Percentiles rank a stretch among this genome's conserved stretches.
phyloP scores from a whole-genome alignment of 2,329 filamentous ascomycete genomes.

The Aureobasidium mangrovei region DNA sequence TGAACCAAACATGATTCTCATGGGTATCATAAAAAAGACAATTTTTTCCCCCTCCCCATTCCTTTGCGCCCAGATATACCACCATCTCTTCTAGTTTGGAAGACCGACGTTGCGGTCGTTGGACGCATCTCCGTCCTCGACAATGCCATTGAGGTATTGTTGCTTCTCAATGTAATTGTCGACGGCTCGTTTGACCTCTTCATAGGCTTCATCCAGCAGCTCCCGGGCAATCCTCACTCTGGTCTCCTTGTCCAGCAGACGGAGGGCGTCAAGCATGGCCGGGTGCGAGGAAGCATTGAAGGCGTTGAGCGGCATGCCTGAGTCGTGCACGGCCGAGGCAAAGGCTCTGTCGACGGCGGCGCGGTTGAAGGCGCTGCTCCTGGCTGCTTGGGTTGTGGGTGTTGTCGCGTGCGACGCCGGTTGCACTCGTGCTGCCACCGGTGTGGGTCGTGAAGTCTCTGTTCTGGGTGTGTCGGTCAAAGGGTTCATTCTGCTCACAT shows the following conservation, averaged over 20 bases:
- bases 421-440: not conserved
- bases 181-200: conserved; percentile 8
- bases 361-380: not conserved
- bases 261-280: not conserved
- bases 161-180: conserved; percentile 12
- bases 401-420: not conserved
- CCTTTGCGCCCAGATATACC: not conserved
- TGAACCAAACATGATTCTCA: not conserved
- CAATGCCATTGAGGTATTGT: conserved; percentile 3
- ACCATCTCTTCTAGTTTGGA: not conserved
- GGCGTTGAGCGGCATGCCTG: not conserved
- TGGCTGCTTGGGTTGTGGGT: not conserved
- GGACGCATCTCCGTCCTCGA: not conserved
- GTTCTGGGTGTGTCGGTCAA: not conserved
- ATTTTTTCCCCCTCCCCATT: not conserved
- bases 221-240: conserved; percentile 7
- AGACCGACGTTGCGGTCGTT: no score
- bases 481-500: not conserved
- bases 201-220: conserved; percentile 7
- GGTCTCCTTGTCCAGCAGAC: conserved; percentile 5
- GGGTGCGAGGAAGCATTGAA: not conserved
- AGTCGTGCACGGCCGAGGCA: not conserved
- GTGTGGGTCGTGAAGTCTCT: not conserved
- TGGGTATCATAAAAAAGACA: not conserved
- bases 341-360: conserved; percentile 2